Base-by-base conservation (phyloP, 169 alveolate species). In the Theileria equi region DNA sequence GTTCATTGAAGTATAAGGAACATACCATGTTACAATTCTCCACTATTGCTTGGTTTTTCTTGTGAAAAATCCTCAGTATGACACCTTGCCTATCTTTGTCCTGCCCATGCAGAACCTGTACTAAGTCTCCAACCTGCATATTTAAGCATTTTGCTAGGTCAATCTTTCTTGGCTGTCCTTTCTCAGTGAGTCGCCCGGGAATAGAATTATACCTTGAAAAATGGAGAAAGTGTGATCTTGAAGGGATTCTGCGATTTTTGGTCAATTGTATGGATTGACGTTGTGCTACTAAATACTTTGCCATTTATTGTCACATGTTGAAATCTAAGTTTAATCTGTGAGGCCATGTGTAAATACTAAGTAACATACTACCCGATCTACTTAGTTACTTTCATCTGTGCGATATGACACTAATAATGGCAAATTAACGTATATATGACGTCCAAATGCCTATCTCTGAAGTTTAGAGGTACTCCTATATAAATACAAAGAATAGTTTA, bases 91-190 rank as follows among this genome's bases (percentile, higher is more conserved):
- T 66, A 54, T 81, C 92, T 52, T 88, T 76, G 77, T 84, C 91
- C 21, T 88, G 92, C 0, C 97, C 97, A 67, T 85, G 83, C 26
- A 93, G 76, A 25, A 91, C 95, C 82, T 93, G 85, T 23, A 93
- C 97, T 47, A 88, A 77, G 50, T 90, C 94, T 5, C 94, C 94
- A 29, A 80, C 92, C 50, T 80, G 70, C 53, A 90, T 80, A 72
- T 85, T 85, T 64, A 90, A 59, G 72, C 90, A 87, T 29, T 73
- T 60, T 0, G 94, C 87, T 40, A 90, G 62, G 59, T 90, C 91
- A 21, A 90, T 67, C 16, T 78, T 71, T 31, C 85, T 78, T 31
- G 92, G 92, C 26, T 82, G 83, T 53, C 76, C 38, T 48, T 78
- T 59, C 54, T 90, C 94, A 35, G 80, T 28, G 23, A 89, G 70